Evolutionary conservation across 1,284 basidiomycete species (phyloP).

Genomic region (Cystobasidium slooffiae): DNA sequence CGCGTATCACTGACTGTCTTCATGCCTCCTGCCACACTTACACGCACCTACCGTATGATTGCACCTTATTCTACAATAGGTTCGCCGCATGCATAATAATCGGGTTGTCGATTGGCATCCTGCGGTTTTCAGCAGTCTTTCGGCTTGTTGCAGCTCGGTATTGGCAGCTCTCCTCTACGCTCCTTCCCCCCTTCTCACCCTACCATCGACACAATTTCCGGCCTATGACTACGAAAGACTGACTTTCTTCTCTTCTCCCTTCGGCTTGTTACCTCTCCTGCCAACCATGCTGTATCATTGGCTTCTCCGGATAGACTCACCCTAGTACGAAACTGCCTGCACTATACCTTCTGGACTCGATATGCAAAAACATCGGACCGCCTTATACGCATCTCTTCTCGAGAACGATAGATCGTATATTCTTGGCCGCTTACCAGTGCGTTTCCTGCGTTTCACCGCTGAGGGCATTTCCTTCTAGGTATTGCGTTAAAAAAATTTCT

Average conservation of each 20-base stretch:
- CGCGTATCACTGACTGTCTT: neutral
- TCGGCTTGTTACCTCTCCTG: neutral
- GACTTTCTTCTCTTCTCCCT: constrained; percentile 1
- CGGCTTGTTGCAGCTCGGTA: too few species aligned
- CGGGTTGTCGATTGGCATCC: neutral
- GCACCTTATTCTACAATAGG: constrained; percentile 6
- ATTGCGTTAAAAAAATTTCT: neutral
- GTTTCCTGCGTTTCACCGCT: constrained; percentile 14
- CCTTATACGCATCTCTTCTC: constrained; percentile 73
- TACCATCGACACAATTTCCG: too few species aligned
- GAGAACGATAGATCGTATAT: constrained; percentile 61
- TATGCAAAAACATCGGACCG: constrained; percentile 85
- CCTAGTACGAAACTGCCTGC: constrained; percentile 88
- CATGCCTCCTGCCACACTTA: neutral
- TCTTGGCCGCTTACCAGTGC: constrained; percentile 74
- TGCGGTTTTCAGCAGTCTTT: too few species aligned
- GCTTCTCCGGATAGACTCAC: constrained; percentile 44
- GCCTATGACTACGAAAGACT: neutral
- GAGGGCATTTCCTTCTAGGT: neutral
- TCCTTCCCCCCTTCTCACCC: too few species aligned
- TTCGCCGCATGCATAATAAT: neutral
- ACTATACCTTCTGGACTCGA: constrained; percentile 94
- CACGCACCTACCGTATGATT: neutral
- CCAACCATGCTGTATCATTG: neutral
- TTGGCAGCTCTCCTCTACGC: too few species aligned